Percentiles rank a stretch among this genome's conserved stretches.
phyloP scores from a whole-genome alignment of 768 basidiomycete species.

The Mycena amicta region DNA sequence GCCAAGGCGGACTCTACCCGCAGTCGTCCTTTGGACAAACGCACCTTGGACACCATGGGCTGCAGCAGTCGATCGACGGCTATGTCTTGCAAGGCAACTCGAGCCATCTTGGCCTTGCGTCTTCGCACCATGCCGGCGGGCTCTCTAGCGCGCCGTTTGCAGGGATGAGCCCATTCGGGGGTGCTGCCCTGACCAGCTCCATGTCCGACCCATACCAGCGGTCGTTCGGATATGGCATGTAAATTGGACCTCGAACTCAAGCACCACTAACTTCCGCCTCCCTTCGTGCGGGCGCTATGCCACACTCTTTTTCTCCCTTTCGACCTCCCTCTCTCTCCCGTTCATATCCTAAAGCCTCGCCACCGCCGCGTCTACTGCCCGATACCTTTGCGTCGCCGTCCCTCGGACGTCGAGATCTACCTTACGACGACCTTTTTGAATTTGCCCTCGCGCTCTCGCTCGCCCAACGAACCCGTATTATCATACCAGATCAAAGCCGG shows the following conservation, averaged over 20 bases:
- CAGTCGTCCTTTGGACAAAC: constrained; percentile 61
- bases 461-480: constrained; percentile 47
- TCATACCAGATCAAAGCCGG: constrained; percentile 61
- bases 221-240: constrained; percentile 82
- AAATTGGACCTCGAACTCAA: constrained; percentile 32
- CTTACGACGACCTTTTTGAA: constrained; percentile 33
- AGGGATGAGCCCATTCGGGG: constrained; percentile 52
- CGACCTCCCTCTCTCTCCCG: no score
- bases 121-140: constrained; percentile 58
- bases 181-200: constrained; percentile 53
- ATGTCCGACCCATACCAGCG: constrained; percentile 79
- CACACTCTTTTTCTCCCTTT: constrained; percentile 17
- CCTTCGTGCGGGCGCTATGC: constrained; percentile 1
- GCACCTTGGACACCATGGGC: constrained; percentile 56
- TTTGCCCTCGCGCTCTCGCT: constrained; percentile 23
- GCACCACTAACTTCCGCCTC: constrained; percentile 10
- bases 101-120: constrained; percentile 63
- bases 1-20: constrained; percentile 63
- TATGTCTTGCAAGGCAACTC: constrained; percentile 80
- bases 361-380: constrained; percentile 25
- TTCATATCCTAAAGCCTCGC: constrained; percentile 22
- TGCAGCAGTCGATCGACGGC: constrained; percentile 78
- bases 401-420: constrained; percentile 37
- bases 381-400: constrained; percentile 28
- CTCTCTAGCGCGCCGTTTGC: constrained; percentile 62